These are phyloP conservation scores for Camellia japonica DNA, from an alignment of 148 eudicot genomes.

Conservation along the genomic window DNA sequence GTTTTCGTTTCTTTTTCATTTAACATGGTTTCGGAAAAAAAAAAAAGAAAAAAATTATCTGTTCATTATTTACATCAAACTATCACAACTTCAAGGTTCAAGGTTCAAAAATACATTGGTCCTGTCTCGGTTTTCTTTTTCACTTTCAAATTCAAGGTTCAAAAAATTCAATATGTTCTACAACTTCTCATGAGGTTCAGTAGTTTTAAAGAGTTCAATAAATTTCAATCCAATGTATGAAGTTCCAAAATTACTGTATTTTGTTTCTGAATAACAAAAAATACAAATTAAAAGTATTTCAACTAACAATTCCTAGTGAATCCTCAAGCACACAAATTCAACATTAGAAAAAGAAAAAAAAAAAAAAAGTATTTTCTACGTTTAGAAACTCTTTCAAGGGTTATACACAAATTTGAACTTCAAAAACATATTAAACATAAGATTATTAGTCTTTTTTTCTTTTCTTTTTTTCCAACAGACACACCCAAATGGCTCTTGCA, in stretches of 20 bases:
- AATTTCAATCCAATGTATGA: background rate
- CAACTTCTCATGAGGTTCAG: background rate
- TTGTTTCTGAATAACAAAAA: background rate
- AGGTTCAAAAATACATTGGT: background rate
- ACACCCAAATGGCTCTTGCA: background rate
- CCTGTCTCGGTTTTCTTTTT: background rate
- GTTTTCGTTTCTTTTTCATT: too few relatives aligned
- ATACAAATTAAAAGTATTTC: background rate
- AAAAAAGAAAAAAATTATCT: background rate
- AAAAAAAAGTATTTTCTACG: too few relatives aligned
- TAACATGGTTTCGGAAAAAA: too few relatives aligned
- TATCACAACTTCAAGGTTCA: background rate
- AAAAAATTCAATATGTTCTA: background rate
- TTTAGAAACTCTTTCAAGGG: background rate
- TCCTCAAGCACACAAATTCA: background rate
- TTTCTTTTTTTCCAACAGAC: background rate
- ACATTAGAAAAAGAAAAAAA: too few relatives aligned
- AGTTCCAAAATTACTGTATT: background rate
- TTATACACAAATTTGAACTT: background rate
- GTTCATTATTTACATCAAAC: slow-evolving; percentile 3
- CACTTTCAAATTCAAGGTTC: slow-evolving; percentile 1
- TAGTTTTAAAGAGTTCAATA: background rate
- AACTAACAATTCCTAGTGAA: background rate
- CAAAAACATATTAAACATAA: background rate
- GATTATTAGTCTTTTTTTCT: background rate